Evolutionary conservation across 2,329 filamentous ascomycete species (phyloP).

Genomic region (Ophiostoma ips): DNA sequence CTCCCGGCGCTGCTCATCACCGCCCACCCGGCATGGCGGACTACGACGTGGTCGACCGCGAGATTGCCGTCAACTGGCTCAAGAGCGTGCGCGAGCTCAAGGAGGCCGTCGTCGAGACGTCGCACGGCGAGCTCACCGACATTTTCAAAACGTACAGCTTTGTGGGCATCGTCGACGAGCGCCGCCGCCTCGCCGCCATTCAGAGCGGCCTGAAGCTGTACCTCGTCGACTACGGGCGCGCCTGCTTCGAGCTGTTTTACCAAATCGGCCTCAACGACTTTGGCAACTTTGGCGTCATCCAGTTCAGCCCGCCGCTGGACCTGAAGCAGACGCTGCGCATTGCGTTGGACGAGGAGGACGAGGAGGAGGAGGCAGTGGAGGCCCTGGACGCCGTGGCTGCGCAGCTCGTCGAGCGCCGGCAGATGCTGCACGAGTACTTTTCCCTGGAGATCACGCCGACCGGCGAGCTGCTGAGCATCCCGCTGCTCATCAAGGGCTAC

Average conservation of each 20-base stretch:
- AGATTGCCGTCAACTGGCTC: conserved; percentile 56
- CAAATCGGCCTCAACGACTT: conserved; percentile 91
- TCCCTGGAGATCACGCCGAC: conserved; percentile 65
- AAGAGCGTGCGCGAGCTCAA: conserved; percentile 79
- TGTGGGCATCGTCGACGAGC: conserved; percentile 82
- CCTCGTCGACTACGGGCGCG: conserved; percentile 81
- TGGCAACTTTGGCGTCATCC: conserved; percentile 72
- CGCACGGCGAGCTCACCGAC: conserved; percentile 77
- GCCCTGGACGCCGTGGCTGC: conserved; percentile 51
- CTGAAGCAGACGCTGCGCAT: conserved; percentile 58
- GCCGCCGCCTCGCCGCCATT: conserved; percentile 75
- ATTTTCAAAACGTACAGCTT: conserved; percentile 82
- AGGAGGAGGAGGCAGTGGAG: conserved; percentile 41
- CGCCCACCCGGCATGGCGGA: conserved; percentile 37
- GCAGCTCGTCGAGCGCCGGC: conserved; percentile 59
- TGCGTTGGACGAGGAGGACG: conserved; percentile 57
- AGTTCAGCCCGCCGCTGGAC: conserved; percentile 61
- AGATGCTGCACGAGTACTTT: conserved; percentile 92
- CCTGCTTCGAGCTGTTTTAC: conserved; percentile 85
- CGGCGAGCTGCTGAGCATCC: conserved; percentile 66
- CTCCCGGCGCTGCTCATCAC: neutral
- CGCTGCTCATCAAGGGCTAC: conserved; percentile 79
- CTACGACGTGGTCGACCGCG: conserved; percentile 60
- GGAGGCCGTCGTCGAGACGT: conserved; percentile 61
- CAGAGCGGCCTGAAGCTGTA: conserved; percentile 88